Evolutionary conservation across 83 land plant genomes (phyloP), one percentile per base, ranked within the genome.

Genomic region (Larix sibirica): DNA sequence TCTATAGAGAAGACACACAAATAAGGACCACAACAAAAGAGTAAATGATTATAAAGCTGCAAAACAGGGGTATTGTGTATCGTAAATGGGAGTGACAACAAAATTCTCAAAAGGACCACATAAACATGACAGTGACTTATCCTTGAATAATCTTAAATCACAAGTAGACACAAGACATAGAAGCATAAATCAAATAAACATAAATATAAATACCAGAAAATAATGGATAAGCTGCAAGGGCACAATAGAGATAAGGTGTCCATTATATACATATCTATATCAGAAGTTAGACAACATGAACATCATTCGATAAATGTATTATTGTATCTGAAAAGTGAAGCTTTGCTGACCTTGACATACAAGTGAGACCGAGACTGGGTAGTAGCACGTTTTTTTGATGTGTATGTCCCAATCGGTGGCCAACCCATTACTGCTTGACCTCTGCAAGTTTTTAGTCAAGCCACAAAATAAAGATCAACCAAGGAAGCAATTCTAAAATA

Each of bases 341-440:
- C n/a, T n/a, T n/a, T n/a, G n/a, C n/a, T n/a, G n/a, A 88, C 88
- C 63, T 88, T 88, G 56, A 88, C 85, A 62, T 44, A 59, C 50
- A 61, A 21, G 9, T 26, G 9, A 6, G 77, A 23, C 54, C 56
- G n/a, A 7, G 77, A n/a, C 9, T 71, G 47, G 16, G 76, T 71
- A 40, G 47, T 17, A 40, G 42, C 50, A 20, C 42, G 40, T 54
- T 23, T 71, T 71, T 21, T 71, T 47, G 54, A 47, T 47, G 54
- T 71, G 76, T 38, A 71, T 71, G 54, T 6, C 26, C 54, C 76
- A 14, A 71, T 47, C 3, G 76, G 76, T 42, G 76, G 76, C 76
- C 76, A 71, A 2, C 76, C 76, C 54, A 47, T 12, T 40, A 71
- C 76, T 71, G 76, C 76, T 71, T 71, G 76, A 44, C 42, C 76